These are phyloP conservation scores for Arbutus unedo DNA, from an alignment of 148 eudicot genomes.

Conservation along the genomic window DNA sequence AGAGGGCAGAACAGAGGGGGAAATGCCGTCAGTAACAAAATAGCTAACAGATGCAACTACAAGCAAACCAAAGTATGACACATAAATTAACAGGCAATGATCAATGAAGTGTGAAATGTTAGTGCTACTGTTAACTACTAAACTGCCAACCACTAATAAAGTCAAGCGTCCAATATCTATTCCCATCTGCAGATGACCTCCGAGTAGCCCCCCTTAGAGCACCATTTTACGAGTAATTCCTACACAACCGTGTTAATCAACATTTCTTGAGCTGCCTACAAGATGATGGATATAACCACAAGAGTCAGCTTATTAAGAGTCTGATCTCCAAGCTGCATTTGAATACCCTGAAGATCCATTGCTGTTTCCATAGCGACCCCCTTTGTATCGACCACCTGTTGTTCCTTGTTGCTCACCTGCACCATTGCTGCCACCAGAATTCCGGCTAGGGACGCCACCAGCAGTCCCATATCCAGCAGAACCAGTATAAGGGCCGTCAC, in stretches of 20 bases:
- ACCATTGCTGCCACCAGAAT: conserved; percentile 4
- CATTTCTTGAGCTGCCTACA: neutral
- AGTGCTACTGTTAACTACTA: neutral
- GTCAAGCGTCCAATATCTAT: conserved; percentile 14
- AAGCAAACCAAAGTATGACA: conserved; percentile 4
- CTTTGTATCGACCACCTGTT: neutral
- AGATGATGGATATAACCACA: neutral
- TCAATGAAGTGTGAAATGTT: neutral
- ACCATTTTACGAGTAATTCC: neutral
- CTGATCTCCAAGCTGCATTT: conserved; percentile 17
- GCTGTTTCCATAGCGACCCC: neutral
- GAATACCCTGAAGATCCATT: conserved; percentile 16
- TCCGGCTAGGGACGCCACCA: conserved; percentile 18
- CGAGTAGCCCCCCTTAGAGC: neutral
- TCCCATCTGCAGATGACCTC: conserved; percentile 4
- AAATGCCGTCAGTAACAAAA: neutral
- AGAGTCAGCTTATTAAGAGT: neutral
- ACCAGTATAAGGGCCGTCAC: conserved; percentile 10
- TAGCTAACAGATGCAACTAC: conserved; percentile 6
- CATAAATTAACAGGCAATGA: neutral
- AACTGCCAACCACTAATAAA: conserved; percentile 16
- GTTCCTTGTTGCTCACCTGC: conserved; percentile 14
- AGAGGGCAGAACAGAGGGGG: neutral
- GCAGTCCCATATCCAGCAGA: conserved; percentile 19
- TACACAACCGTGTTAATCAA: neutral